Evolutionary conservation across 2,329 filamentous ascomycete genomes (phyloP).

Genomic region (Cyphellophora europaea): DNA sequence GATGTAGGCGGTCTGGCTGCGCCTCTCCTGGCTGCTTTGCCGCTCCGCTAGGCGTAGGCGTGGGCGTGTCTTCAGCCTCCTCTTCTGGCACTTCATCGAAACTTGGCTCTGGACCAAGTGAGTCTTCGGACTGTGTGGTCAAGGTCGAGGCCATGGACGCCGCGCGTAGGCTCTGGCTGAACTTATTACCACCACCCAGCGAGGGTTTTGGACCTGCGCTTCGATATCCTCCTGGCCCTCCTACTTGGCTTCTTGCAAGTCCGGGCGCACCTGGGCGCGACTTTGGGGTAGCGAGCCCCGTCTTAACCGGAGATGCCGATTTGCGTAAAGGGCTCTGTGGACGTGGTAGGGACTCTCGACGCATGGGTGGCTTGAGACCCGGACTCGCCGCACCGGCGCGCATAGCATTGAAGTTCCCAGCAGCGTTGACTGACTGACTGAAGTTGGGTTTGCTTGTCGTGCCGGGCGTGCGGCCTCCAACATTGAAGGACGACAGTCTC

Average conservation of each 20-base stretch:
- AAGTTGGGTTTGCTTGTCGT: conserved; percentile 67
- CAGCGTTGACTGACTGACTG: conserved; percentile 76
- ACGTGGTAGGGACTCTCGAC: conserved; percentile 68
- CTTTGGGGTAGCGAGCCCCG: conserved; percentile 15
- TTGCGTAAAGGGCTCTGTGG: conserved; percentile 78
- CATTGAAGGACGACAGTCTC: conserved; percentile 44
- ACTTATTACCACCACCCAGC: conserved; percentile 20
- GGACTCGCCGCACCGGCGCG: conserved; percentile 55
- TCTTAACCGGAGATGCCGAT: conserved; percentile 43
- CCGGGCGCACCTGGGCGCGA: conserved; percentile 15
- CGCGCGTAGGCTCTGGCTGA: conserved; percentile 22
- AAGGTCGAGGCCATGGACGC: conserved; percentile 10
- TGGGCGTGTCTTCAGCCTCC: conserved; percentile 23
- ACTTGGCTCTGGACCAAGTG: conserved; percentile 22
- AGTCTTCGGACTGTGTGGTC: conserved; percentile 3
- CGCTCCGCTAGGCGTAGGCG: conserved; percentile 27
- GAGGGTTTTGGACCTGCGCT: conserved; percentile 50
- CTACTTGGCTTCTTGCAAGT: conserved; percentile 41
- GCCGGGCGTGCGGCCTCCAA: conserved; percentile 41
- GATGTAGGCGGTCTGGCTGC: conserved; percentile 29
- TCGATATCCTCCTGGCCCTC: conserved; percentile 48
- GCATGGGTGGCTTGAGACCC: conserved; percentile 54
- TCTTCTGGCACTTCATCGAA: conserved; percentile 45
- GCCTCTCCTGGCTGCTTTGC: conserved; percentile 19
- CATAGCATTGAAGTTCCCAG: too few species aligned